Percentiles rank a stretch among this genome's conserved stretches.
Conservation (phyloP, 2,329 filamentous ascomycete species). For the Herpotrichia juniperi region DNA sequence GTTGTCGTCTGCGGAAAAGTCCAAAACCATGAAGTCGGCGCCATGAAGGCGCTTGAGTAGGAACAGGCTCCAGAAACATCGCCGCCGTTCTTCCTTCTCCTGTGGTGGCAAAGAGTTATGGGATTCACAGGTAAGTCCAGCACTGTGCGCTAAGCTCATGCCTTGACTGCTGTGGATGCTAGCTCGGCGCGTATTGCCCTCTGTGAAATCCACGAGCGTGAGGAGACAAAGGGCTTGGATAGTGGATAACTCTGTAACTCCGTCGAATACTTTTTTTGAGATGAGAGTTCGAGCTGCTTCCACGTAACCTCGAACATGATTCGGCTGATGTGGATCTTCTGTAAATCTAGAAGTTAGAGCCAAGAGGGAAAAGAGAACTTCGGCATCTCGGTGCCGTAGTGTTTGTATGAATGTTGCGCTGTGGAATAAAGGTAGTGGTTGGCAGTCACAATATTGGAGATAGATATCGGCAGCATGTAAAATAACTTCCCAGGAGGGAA, state of each 20-base stretch:
- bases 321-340: not conserved
- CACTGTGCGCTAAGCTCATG: constrained; percentile 1
- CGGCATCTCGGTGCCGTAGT: not conserved
- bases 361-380: not conserved
- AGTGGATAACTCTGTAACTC: not conserved
- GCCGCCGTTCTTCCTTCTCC: not conserved
- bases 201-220: not conserved
- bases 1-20: constrained; percentile 1
- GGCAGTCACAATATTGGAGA: not conserved
- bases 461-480: not conserved
- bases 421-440: not conserved
- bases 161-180: not conserved
- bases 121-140: not conserved
- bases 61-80: constrained; percentile 1
- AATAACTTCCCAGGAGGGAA: not conserved
- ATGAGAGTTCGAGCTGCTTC: not conserved
- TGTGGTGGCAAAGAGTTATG: not conserved
- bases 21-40: constrained; percentile 1
- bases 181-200: not conserved
- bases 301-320: not conserved
- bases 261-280: not conserved
- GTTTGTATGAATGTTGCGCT: not conserved
- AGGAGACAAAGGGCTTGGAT: not conserved
- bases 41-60: not conserved
- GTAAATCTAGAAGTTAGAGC: not conserved